Evolutionary conservation across 768 basidiomycete genomes (phyloP), one percentile per base, ranked within the genome.

Genomic region (Russula sp.): DNA sequence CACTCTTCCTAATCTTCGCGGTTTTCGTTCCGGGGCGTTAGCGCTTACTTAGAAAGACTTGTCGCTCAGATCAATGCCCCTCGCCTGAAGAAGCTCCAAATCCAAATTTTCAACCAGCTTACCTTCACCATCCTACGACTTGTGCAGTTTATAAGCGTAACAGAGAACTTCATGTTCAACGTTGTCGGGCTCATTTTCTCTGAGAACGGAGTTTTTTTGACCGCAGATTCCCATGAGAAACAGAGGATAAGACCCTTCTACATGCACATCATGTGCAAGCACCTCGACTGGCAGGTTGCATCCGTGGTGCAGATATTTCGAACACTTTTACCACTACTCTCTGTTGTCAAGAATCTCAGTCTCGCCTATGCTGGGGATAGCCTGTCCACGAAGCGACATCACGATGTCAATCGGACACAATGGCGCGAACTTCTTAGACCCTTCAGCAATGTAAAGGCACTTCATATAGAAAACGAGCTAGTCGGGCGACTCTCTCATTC

Each of bases 401-500:
- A 39, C 9, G 13, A 61, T 2, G n/a, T 39, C 34, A 20, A 55
- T 3, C 14, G 11, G 4, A 18, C 27, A 5, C 6, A 18, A 18
- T 61, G 59, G 56, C 45, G 31, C 34, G 7, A 47, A n/a, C 45
- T 61, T 32, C 27, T 61, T 13, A 16, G 34, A 16, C 5, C 34
- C 3, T 55, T 61, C 18, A 35, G 18, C 11, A 47, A 39, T 6
- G 45, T 31, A 22, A 61, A 61, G 45, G n/a, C 4, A 16, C 45
- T 61, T 32, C 27, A 8, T 8, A 14, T 55, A 3, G 1, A 27
- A 10, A 2, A 31, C 7, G 11, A n/a, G 0, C 53, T 55, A 10
- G 4, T 20, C 11, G 6, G 7, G 13, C 18, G 31, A 9, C 4
- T 61, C 3, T 45, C 52, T 16, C 18, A 1, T 5, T 53, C 22